Evolutionary conservation across 129 eudicot genomes (phyloP).

Genomic region (Daucus carota): DNA sequence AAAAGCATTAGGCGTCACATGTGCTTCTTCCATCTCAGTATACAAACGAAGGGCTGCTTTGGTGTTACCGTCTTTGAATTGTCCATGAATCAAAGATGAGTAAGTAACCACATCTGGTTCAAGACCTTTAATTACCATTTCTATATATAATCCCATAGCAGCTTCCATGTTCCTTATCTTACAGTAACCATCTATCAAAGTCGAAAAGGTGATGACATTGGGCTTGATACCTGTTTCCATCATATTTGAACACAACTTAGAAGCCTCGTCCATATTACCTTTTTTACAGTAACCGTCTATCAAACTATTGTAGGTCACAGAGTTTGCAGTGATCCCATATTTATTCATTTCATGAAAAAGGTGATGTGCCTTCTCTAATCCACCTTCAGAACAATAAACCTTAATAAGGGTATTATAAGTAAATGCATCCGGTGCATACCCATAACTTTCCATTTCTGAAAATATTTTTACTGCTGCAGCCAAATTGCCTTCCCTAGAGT

Average conservation of each 20-base stretch:
- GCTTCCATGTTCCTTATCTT: conserved; percentile 48
- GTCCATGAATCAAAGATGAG: conserved; percentile 69
- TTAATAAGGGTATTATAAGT: conserved; percentile 64
- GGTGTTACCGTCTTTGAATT: conserved; percentile 55
- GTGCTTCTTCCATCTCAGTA: conserved; percentile 58
- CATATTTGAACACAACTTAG: conserved; percentile 69
- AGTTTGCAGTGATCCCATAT: conserved; percentile 35
- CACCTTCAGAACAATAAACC: conserved; percentile 47
- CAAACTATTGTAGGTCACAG: conserved; percentile 57
- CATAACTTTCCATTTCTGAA: conserved; percentile 51
- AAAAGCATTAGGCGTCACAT: conserved; percentile 50
- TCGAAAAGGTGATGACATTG: conserved; percentile 58
- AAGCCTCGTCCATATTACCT: conserved; percentile 59
- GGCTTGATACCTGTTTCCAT: conserved; percentile 50
- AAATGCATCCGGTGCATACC: conserved; percentile 46
- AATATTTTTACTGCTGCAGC: conserved; percentile 36
- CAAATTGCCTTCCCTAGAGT: conserved; percentile 43
- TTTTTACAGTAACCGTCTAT: conserved; percentile 52
- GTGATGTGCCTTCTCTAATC: conserved; percentile 48
- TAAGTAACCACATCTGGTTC: conserved; percentile 68
- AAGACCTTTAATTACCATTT: conserved; percentile 70
- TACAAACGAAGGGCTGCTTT: conserved; percentile 50
- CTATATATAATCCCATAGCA: conserved; percentile 73
- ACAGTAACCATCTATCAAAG: conserved; percentile 69
- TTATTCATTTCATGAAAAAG: conserved; percentile 44